phyloP scores from a whole-genome alignment of 805 yeast genomes.

The Candida pseudofarinosa region DNA sequence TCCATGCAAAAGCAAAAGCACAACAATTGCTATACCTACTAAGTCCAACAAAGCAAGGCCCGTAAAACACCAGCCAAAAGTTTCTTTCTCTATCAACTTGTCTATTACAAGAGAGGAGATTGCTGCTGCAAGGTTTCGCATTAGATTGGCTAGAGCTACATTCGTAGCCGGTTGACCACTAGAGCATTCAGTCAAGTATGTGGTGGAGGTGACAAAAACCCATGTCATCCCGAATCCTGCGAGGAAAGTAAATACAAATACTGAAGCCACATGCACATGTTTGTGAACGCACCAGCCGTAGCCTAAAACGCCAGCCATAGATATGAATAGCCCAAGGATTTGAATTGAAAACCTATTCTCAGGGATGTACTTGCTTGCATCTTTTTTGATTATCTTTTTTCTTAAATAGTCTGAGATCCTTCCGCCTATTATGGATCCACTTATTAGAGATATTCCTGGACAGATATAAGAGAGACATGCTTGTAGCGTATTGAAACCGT shows the following conservation, averaged over 20 bases:
- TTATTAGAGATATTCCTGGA: slow-evolving; percentile 47
- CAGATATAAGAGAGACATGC: slow-evolving; percentile 47
- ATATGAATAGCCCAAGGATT: slow-evolving; percentile 37
- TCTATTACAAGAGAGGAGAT: slow-evolving; percentile 46
- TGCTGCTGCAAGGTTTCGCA: slow-evolving; percentile 53
- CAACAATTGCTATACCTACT: slow-evolving; percentile 13
- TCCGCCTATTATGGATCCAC: slow-evolving; percentile 50
- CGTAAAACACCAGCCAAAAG: slow-evolving; percentile 53
- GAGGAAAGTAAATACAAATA: slow-evolving; percentile 42
- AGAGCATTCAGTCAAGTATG: slow-evolving; percentile 50
- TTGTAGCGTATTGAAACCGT: slow-evolving; percentile 30
- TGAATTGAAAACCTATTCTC: slow-evolving; percentile 46
- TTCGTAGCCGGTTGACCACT: slow-evolving; percentile 48
- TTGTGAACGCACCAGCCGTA: slow-evolving; percentile 51
- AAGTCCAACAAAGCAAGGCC: slow-evolving; percentile 39
- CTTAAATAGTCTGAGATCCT: slow-evolving; percentile 41
- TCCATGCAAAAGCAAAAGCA: slow-evolving; percentile 18
- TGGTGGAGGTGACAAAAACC: slow-evolving; percentile 50
- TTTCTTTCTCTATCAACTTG: slow-evolving; percentile 30
- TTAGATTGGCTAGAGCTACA: slow-evolving; percentile 51
- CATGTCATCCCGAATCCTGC: slow-evolving; percentile 54
- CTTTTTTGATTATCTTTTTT: slow-evolving; percentile 19
- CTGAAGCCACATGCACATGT: slow-evolving; percentile 32
- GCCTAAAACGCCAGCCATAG: slow-evolving; percentile 43
- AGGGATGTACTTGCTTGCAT: slow-evolving; percentile 34